Conservation (phyloP, 805 yeast genomes). For the Metschnikowia cerradonensis region DNA sequence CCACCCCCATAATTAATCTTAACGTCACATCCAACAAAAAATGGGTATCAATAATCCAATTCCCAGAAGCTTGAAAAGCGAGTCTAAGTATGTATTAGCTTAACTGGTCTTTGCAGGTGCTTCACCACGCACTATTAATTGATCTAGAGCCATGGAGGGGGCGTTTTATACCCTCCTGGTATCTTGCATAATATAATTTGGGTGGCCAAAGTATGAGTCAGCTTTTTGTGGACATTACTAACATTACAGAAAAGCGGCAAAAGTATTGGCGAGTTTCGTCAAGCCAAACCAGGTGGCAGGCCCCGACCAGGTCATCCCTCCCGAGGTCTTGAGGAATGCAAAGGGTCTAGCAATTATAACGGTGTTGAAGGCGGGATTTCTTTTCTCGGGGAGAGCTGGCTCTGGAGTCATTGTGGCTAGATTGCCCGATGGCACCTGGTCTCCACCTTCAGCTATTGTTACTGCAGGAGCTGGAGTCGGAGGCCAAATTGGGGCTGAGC, state of each 20-base stretch:
- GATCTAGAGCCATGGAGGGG: background rate
- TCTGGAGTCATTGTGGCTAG: slow-evolving; percentile 94
- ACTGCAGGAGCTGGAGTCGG: slow-evolving; percentile 99
- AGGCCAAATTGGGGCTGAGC: slow-evolving; percentile 94
- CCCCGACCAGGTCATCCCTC: slow-evolving; percentile 86
- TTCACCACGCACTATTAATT: no score
- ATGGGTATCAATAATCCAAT: slow-evolving; percentile 84
- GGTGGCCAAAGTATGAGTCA: background rate
- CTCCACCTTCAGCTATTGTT: slow-evolving; percentile 92
- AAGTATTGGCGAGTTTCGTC: slow-evolving; percentile 80
- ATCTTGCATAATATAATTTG: background rate
- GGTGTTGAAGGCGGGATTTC: slow-evolving; percentile 93
- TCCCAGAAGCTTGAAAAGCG: slow-evolving; percentile 84
- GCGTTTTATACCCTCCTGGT: background rate
- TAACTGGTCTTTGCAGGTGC: background rate
- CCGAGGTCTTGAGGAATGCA: slow-evolving; percentile 79
- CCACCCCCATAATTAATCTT: background rate
- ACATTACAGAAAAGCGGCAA: slow-evolving; percentile 76
- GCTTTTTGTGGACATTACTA: background rate
- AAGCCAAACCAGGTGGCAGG: slow-evolving; percentile 94
- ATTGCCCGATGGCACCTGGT: slow-evolving; percentile 93
- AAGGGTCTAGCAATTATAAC: slow-evolving; percentile 90
- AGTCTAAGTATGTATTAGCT: slow-evolving; percentile 61
- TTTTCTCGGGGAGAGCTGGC: slow-evolving; percentile 96
- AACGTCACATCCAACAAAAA: background rate